Conservation (phyloP, 208 protist genomes). For the Crithidia acanthocephali region DNA sequence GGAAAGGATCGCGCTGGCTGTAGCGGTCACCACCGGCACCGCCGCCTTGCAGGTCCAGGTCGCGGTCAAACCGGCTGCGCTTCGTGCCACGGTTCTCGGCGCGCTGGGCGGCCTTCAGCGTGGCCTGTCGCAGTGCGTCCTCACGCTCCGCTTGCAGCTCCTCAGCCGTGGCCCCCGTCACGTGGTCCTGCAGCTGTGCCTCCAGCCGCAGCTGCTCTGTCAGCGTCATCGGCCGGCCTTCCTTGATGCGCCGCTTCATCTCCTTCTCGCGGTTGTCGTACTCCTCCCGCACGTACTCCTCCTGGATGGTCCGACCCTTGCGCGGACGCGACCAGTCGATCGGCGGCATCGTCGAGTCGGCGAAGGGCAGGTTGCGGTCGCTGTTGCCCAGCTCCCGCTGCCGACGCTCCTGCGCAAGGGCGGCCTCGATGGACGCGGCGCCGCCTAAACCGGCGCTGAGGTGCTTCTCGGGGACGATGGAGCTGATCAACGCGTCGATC, state of each 20-base stretch:
- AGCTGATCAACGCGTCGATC: conserved; percentile 59
- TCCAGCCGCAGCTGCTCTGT: conserved; percentile 85
- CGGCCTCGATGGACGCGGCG: conserved; percentile 73
- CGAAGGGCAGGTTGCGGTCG: conserved; percentile 58
- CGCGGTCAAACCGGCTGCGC: conserved; percentile 31
- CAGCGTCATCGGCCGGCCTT: conserved; percentile 81
- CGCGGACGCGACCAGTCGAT: conserved; percentile 75
- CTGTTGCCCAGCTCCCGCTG: conserved; percentile 43
- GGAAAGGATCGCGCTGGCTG: conserved; percentile 19
- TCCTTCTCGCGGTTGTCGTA: conserved; percentile 73
- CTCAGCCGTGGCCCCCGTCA: conserved; percentile 51
- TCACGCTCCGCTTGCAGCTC: conserved; percentile 64
- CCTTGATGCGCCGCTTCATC: conserved; percentile 67
- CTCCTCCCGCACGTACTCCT: conserved; percentile 83
- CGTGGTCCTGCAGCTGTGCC: conserved; percentile 59
- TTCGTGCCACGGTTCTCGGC: conserved; percentile 27
- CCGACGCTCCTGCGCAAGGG: conserved; percentile 65
- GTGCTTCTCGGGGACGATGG: conserved; percentile 54
- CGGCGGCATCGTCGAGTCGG: conserved; percentile 46
- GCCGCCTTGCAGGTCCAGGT: conserved; percentile 24
- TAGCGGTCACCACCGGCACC: neutral
- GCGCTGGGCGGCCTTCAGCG: conserved; percentile 37
- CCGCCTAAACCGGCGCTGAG: conserved; percentile 63
- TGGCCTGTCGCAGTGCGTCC: conserved; percentile 46
- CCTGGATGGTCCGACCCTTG: conserved; percentile 46